phyloP scores from a whole-genome alignment of 2,329 filamentous ascomycete species.

The Cladophialophora psammophila region DNA sequence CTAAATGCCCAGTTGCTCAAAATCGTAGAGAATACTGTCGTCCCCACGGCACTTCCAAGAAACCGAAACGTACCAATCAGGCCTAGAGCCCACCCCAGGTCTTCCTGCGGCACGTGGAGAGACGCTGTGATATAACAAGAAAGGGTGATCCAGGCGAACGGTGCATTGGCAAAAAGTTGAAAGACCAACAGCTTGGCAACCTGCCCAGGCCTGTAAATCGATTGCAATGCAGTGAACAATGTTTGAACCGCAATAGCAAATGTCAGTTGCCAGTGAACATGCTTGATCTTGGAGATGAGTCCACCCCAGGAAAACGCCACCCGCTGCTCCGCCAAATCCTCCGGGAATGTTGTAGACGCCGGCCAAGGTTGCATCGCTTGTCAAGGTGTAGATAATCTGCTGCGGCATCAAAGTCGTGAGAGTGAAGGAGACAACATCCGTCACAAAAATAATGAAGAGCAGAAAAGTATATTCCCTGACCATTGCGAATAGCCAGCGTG shows the following conservation, averaged over 20 bases:
- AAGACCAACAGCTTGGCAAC: constrained; percentile 10
- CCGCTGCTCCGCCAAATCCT: constrained; percentile 28
- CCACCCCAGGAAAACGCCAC: constrained; percentile 16
- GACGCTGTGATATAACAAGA: constrained; percentile 9
- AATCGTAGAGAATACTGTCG: constrained; percentile 40
- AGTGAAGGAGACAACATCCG: constrained; percentile 3
- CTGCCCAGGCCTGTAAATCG: background rate
- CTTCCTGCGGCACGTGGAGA: constrained; percentile 33
- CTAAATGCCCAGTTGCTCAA: constrained; percentile 23
- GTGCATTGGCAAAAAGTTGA: constrained; percentile 13
- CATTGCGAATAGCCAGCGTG: background rate
- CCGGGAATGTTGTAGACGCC: constrained; percentile 50
- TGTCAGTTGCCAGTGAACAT: constrained; percentile 11
- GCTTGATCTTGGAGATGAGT: constrained; percentile 15
- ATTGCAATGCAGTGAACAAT: background rate
- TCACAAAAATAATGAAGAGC: constrained; percentile 14
- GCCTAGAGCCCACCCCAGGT: constrained; percentile 40
- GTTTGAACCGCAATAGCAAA: constrained; percentile 16
- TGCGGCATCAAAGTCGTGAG: background rate
- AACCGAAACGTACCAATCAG: constrained; percentile 38
- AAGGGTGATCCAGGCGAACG: constrained; percentile 19
- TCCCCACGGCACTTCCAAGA: constrained; percentile 37
- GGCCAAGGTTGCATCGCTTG: constrained; percentile 44
- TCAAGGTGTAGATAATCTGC: constrained; percentile 8
- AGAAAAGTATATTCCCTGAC: constrained; percentile 1